Percentiles rank a stretch among this genome's conserved stretches.
Conservation (phyloP, 371 early-diverging fungal species). For the Mycotypha africana region DNA sequence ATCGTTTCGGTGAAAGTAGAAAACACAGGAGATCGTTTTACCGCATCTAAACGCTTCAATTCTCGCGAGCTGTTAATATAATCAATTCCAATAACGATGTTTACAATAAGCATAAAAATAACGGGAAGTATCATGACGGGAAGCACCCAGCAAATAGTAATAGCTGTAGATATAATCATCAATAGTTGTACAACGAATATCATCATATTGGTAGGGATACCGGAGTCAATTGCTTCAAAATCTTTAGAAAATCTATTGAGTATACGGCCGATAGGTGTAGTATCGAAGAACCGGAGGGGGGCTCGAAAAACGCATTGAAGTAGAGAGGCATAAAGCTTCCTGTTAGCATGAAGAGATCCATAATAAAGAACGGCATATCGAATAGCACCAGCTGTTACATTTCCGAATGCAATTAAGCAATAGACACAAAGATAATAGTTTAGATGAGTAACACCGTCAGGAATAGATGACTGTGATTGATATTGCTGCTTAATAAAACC, state of each 20-base stretch:
- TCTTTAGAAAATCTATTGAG: slow-evolving; percentile 83
- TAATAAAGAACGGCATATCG: slow-evolving; percentile 38
- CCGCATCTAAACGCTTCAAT: slow-evolving; percentile 83
- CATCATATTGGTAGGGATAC: slow-evolving; percentile 38
- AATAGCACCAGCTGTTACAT: slow-evolving; percentile 29
- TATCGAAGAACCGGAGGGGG: slow-evolving; percentile 80
- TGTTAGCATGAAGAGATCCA: slow-evolving; percentile 46
- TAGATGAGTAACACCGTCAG: slow-evolving; percentile 21
- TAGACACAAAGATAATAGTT: slow-evolving; percentile 51
- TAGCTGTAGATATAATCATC: slow-evolving; percentile 41
- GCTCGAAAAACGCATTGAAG: slow-evolving; percentile 63
- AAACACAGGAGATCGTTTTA: slow-evolving; percentile 76
- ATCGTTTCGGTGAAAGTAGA: slow-evolving; percentile 73
- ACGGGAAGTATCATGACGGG: slow-evolving; percentile 53
- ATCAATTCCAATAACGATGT: slow-evolving; percentile 45
- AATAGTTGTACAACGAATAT: no score
- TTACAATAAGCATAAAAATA: slow-evolving; percentile 40
- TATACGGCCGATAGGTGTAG: slow-evolving; percentile 81
- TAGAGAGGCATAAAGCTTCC: slow-evolving; percentile 52
- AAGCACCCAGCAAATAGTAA: slow-evolving; percentile 40
- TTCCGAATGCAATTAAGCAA: slow-evolving; percentile 43
- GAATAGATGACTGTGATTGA: no score
- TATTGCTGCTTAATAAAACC: background rate
- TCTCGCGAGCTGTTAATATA: slow-evolving; percentile 79
- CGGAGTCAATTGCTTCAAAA: slow-evolving; percentile 66